Conservation (phyloP, 352 stramenopile species). For the Pythium angustatum region DNA sequence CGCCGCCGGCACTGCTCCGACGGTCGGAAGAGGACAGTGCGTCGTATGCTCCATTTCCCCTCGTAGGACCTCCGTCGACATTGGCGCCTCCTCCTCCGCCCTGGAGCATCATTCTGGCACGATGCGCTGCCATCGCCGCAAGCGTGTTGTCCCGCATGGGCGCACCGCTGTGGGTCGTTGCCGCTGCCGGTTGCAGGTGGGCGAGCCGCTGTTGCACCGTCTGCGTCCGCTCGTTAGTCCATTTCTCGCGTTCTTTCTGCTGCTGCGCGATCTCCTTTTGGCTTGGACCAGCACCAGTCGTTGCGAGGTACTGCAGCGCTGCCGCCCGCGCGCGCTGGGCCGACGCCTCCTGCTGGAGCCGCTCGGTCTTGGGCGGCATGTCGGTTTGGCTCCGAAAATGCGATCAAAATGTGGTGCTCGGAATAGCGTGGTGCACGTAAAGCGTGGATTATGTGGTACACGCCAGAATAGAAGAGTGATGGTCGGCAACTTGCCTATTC, state of each 20-base stretch:
- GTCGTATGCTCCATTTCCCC: no score
- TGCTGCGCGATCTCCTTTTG: slow-evolving; percentile 63
- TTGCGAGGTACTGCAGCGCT: slow-evolving; percentile 61
- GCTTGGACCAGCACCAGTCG: slow-evolving; percentile 65
- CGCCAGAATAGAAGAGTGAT: slow-evolving; percentile 10
- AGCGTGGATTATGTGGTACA: no score
- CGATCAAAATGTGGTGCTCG: slow-evolving; percentile 5
- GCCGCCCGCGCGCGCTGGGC: slow-evolving; percentile 64
- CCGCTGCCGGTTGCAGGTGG: slow-evolving; percentile 28
- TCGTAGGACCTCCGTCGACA: not conserved
- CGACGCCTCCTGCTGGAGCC: slow-evolving; percentile 58
- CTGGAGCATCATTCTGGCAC: slow-evolving; percentile 47
- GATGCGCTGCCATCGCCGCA: slow-evolving; percentile 49
- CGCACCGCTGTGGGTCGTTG: slow-evolving; percentile 3
- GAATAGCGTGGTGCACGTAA: not conserved
- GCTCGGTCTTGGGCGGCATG: slow-evolving; percentile 37
- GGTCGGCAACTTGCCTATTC: slow-evolving; percentile 18
- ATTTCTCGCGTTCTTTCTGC: slow-evolving; percentile 54
- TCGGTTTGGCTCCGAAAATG: not conserved
- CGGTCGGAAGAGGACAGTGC: no score
- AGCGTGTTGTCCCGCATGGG: slow-evolving; percentile 73
- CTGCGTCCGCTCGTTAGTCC: slow-evolving; percentile 47
- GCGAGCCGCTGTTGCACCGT: slow-evolving; percentile 45
- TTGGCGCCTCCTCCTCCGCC: slow-evolving; percentile 16
- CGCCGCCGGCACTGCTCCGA: no score